Evolutionary conservation across 2,329 filamentous ascomycete species (phyloP), one percentile per base, ranked within the genome.

Genomic region (Botrytis hyacinthi): DNA sequence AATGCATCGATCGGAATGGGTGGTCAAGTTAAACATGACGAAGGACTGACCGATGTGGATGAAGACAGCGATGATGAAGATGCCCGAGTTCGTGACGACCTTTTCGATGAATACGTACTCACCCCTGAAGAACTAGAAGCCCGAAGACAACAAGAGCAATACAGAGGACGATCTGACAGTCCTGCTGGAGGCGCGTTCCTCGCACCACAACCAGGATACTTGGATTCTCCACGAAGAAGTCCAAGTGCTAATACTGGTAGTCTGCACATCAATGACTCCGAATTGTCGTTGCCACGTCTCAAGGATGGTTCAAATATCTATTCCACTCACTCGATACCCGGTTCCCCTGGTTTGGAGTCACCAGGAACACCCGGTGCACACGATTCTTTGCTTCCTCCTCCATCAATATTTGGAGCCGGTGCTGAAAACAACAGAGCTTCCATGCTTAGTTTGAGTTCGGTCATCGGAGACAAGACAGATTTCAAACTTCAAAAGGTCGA

Each of bases 401-500:
- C 72, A 12, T 72, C 65, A 4, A 29, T 66, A 42, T 73, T 75
- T 42, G 63, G 54, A 42, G 68, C 37, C 1, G 61, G 66, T 20
- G 51, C 40, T 10, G 68, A 73, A 6, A 62, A 65, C 7, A 54
- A 74, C 61, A 68, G 66, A 61, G 69, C 75, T 60, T 87, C 85
- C 2, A 82, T 83, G 4, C 83, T 91, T 40, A 89, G 87, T 42
- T 83, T 74, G 32, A 73, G 74, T 62, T 74, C 74, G 0, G 85
- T 91, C 44, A 84, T 90, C 40, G 87, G 89, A 29, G 88, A 88
- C 73, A 89, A 89, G 78, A 87, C 86, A 71, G 86, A 90, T 77
- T 89, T 87, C 78, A 86, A 88, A 75, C 84, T 91, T 26, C 90
- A 92, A 78, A 89, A 91, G 73, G 88, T 92, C 0, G 89, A 90